A percentile compares a stretch with the other conserved stretches of the same genome.
phyloP scores from a whole-genome alignment of 2,329 filamentous ascomycete species.

The Lachnellula willkommii region DNA sequence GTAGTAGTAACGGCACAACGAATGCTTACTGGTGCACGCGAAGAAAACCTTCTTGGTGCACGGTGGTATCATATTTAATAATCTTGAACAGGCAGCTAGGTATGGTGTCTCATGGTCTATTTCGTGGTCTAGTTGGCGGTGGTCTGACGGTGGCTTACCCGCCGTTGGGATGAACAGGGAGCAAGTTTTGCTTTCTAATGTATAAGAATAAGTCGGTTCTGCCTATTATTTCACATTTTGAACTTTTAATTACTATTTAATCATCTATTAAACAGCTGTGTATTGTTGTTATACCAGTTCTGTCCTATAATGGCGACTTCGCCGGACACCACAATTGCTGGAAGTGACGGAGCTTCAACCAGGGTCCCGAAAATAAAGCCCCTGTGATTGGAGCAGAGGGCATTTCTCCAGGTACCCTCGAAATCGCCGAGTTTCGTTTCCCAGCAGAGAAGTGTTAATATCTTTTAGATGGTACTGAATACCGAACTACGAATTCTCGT shows the following conservation, averaged over 20 bases:
- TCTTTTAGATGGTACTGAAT: neutral
- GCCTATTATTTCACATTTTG: neutral
- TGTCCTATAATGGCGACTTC: neutral
- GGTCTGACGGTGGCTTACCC: too few relatives aligned
- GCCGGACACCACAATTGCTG: neutral
- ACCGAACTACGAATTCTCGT: constrained; percentile 26
- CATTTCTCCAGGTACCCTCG: neutral
- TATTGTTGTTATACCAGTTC: neutral
- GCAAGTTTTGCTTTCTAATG: too few relatives aligned
- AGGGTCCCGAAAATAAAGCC: neutral
- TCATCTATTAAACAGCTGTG: neutral
- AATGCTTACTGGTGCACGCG: too few relatives aligned
- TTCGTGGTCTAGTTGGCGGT: too few relatives aligned
- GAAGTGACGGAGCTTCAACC: neutral
- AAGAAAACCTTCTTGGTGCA: too few relatives aligned
- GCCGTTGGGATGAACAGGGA: too few relatives aligned
- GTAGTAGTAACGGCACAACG: too few relatives aligned
- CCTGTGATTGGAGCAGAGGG: neutral
- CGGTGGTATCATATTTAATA: too few relatives aligned
- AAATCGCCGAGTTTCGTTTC: neutral
- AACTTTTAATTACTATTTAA: neutral
- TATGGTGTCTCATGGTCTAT: too few relatives aligned
- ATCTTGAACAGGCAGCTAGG: too few relatives aligned
- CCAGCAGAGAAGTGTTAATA: neutral
- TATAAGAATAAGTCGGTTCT: too few relatives aligned